Percentiles rank a stretch among this genome's conserved stretches.
phyloP scores from a whole-genome alignment of 2,329 filamentous ascomycete species.

The Allantophomopsis lycopodina region DNA sequence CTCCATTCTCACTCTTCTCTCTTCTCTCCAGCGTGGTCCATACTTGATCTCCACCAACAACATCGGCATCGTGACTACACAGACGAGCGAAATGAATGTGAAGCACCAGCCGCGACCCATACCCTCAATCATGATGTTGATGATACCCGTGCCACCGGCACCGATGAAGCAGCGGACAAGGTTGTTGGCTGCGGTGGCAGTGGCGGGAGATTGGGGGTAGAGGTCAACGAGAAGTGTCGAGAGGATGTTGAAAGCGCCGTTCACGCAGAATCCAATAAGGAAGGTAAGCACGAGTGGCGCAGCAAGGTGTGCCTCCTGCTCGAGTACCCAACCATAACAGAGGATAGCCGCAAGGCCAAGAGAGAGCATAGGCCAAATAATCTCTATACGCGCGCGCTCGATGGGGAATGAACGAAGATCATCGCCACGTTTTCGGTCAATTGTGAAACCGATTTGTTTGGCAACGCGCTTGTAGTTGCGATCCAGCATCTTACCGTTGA shows the following conservation, averaged over 20 bases:
- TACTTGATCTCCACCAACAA: conserved; percentile 30
- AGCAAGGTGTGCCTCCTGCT: conserved; percentile 30
- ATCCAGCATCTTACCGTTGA: conserved; percentile 43
- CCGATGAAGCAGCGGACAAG: conserved; percentile 47
- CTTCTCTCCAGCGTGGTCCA: conserved; percentile 35
- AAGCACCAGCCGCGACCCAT: conserved; percentile 50
- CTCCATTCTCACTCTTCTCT: conserved; percentile 26
- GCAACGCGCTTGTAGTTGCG: conserved; percentile 55
- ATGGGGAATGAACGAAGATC: conserved; percentile 35
- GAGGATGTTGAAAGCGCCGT: conserved; percentile 43
- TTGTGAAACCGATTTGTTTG: conserved; percentile 31
- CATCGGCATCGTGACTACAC: conserved; percentile 30
- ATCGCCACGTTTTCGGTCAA: conserved; percentile 35
- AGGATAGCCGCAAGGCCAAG: conserved; percentile 35
- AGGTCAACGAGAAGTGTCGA: conserved; percentile 23
- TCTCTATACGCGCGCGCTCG: conserved; percentile 33
- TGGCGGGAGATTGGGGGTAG: not conserved
- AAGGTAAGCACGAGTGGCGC: conserved; percentile 38
- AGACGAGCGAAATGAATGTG: conserved; percentile 39
- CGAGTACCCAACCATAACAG: conserved; percentile 39
- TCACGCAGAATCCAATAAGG: conserved; percentile 38
- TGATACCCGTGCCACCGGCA: conserved; percentile 36
- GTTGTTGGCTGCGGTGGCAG: conserved; percentile 41
- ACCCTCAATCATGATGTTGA: conserved; percentile 39
- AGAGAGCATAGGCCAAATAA: conserved; percentile 35